Base-by-base conservation (phyloP, 169 alveolate species). In the Haemoproteus tartakovskyi region DNA sequence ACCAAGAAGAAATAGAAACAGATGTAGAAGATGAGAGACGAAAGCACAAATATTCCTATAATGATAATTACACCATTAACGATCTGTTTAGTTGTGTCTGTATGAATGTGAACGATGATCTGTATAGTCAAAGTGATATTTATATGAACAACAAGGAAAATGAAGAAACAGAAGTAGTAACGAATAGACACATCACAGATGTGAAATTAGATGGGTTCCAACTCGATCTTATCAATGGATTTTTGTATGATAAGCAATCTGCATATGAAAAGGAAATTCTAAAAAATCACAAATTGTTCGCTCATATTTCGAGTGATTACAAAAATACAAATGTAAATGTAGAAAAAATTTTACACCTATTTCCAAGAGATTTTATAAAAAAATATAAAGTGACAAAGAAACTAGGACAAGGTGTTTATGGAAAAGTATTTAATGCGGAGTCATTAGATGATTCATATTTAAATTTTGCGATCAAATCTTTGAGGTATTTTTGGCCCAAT, bases 391-490 rank as follows among this genome's bases (percentile, higher is more conserved):
- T 88, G 18, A 88, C 64, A 27, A 86, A 81, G 47, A 60, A 63
- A 24, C 48, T 88, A 24, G 93, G 93, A 4, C 84, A 88, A 48
- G 93, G 93, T 0, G 93, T 88, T 2, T 88, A 88, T 50, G 93
- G 93, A 1, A 90, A 88, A 14, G 93, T 88, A 14, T 85, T 81
- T 43, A 64, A 70, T n/a, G 83, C 83, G 2, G 83, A 70, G 33
- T 70, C 83, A 0, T 52, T 70, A 47, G 74, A 50, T 3, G 83
- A 70, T 56, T 70, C 62, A 9, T 64, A 64, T 38, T 29, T 64
- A n/a, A 36, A 51, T 56, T 64, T 64, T 38, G 81, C 81, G 6
- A 48, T 64, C 6, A 64, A 64, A 36, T 63, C 54, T 2, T 40
- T 64, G n/a, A 24, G 67, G 18, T 64, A 64, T 29, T 64, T 64